Base-by-base conservation (phyloP, 768 basidiomycete species). In the Terana coerulea region DNA sequence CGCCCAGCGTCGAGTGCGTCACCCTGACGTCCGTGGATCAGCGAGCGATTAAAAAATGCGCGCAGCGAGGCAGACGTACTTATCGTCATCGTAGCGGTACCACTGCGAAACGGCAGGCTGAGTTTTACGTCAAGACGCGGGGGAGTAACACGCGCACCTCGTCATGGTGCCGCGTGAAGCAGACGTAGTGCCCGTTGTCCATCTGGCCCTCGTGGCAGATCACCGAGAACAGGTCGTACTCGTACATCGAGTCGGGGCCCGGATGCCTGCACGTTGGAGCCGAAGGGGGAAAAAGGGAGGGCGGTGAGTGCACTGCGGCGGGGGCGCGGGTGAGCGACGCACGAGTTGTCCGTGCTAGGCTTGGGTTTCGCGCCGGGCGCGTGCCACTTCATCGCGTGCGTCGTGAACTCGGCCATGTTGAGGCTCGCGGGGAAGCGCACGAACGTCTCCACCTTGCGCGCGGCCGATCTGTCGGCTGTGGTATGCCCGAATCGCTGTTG, bases 11-110 rank as follows among this genome's bases (percentile, higher is more conserved):
- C 10, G 91, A 81, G 19, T 76, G 78, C 0, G 83, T 83, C 9
- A 95, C 91, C 68, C 86, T 88, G 61, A 21, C 31, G 47, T 37
- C 37, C 22, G 44, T 34, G 44, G 50, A 41, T 49, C 50, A 49
- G 24, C 3, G 31, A n/a, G 37, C 37, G 37, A 3, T 39, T 11
- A 39, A 19, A 39, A 17, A 22, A n/a, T 39, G 17, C n/a, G n/a
- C n/a, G 29, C 37, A 54, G 19, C 31, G 19, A 41, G 15, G 42
- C 19, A 19, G 43, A 65, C 81, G 65, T 60, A 91, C 88, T 91
- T 95, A 61, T 95, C 93, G 63, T 97, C 94, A 65, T 97, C 93
- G 67, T 92, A 93, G 21, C 85, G 85, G 69, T 89, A 95, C 92
- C 92, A 98, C 85, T 95, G 30, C 35, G 35, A 17, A 17, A 31